phyloP scores from a whole-genome alignment of 768 basidiomycete genomes.

The Russula compacta region DNA sequence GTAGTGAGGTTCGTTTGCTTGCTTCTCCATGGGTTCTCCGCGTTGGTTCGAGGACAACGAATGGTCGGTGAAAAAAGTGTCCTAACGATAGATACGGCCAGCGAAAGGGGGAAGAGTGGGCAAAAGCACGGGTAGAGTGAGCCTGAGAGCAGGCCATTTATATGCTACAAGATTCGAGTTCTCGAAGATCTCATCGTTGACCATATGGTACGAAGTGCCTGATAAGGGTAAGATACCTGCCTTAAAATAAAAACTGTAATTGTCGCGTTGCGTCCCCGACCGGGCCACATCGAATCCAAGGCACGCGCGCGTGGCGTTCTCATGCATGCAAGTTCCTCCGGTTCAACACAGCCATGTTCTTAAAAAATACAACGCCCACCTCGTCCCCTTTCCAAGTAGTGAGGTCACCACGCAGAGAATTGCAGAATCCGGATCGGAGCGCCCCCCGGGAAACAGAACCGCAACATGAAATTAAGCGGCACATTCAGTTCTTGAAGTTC shows the following conservation, averaged over 20 bases:
- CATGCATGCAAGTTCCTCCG: too few species aligned
- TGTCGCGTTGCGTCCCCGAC: not conserved
- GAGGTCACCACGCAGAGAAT: too few species aligned
- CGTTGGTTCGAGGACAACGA: too few species aligned
- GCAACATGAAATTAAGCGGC: too few species aligned
- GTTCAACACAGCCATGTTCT: too few species aligned
- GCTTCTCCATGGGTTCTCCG: constrained; percentile 12
- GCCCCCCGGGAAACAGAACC: too few species aligned
- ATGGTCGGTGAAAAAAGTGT: not conserved
- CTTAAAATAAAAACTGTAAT: not conserved
- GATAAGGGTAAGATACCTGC: not conserved
- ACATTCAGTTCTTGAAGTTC: too few species aligned
- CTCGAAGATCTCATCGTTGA: not conserved
- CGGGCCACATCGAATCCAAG: too few species aligned
- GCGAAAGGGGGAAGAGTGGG: not conserved
- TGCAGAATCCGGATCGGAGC: too few species aligned
- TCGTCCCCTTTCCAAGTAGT: too few species aligned
- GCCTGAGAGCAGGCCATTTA: not conserved
- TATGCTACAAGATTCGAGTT: not conserved
- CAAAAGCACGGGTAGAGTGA: not conserved
- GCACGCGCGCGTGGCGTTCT: too few species aligned
- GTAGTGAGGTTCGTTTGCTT: constrained; percentile 10
- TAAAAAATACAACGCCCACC: too few species aligned
- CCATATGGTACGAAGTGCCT: not conserved
- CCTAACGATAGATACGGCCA: not conserved